Percentiles rank a stretch among this genome's conserved stretches.
These are phyloP conservation scores for Vaccinium corymbosum DNA, from an alignment of 148 eudicot genomes.

Conservation along the genomic window DNA sequence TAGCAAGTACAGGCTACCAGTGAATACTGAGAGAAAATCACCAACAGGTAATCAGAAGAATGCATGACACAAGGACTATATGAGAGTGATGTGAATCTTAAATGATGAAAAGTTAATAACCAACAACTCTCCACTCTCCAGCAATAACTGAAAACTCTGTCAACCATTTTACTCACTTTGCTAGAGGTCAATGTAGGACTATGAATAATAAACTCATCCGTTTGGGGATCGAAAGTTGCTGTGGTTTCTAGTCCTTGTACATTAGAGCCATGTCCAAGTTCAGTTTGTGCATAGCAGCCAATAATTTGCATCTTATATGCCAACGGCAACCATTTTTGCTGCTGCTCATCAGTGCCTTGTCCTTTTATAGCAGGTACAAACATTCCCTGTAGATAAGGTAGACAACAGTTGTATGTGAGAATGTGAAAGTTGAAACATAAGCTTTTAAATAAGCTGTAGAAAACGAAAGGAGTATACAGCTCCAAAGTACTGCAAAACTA, in stretches of 20 bases:
- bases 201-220: conserved; percentile 81
- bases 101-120: not conserved
- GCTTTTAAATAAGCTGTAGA: not conserved
- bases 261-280: conserved; percentile 99
- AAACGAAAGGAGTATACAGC: not conserved
- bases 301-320: conserved; percentile 92
- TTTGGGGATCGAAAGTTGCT: conserved; percentile 91
- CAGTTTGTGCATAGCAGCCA: conserved; percentile 99
- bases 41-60: not conserved
- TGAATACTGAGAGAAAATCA: not conserved
- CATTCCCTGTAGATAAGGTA: conserved; percentile 64
- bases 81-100: not conserved
- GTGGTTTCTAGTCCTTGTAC: conserved; percentile 99
- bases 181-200: conserved; percentile 95
- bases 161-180: conserved; percentile 52
- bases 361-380: conserved; percentile 91
- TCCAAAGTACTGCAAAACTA: not conserved
- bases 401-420: not conserved
- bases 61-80: not conserved
- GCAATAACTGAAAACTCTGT: not conserved
- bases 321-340: conserved; percentile 83
- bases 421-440: not conserved
- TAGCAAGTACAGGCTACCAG: not conserved
- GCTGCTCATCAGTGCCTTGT: conserved; percentile 96
- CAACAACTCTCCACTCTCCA: not conserved